phyloP scores from a whole-genome alignment of 495 filamentous ascomycete genomes.

The Aspergillus mulundensis region DNA sequence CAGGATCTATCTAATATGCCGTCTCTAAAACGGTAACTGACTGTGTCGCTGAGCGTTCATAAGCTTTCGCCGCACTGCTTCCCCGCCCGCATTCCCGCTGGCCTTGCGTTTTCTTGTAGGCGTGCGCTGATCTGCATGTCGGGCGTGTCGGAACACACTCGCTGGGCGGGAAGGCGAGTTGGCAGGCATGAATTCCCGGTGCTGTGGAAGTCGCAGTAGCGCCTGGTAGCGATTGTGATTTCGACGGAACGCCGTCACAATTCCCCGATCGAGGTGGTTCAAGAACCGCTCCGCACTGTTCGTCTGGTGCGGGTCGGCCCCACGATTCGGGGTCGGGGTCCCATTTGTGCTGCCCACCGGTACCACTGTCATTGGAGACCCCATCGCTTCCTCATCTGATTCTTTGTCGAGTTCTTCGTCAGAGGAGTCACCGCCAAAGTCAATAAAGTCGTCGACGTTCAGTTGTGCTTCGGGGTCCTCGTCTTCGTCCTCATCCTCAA shows the following conservation, averaged over 20 bases:
- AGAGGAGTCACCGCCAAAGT: constrained; percentile 59
- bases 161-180: constrained; percentile 43
- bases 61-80: constrained; percentile 46
- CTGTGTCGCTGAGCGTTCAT: constrained; percentile 43
- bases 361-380: constrained; percentile 34
- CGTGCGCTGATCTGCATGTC: constrained; percentile 41
- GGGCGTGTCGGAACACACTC: constrained; percentile 45
- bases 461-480: constrained; percentile 63
- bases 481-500: constrained; percentile 55
- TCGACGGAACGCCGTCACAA: constrained; percentile 73
- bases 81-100: constrained; percentile 35
- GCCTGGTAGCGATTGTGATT: constrained; percentile 72
- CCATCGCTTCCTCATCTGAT: constrained; percentile 36
- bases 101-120: constrained; percentile 43
- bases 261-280: constrained; percentile 63
- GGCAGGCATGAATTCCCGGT: constrained; percentile 48
- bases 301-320: constrained; percentile 43
- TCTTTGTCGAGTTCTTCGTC: constrained; percentile 46
- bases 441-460: constrained; percentile 68
- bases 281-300: constrained; percentile 56
- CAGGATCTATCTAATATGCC: background rate
- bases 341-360: constrained; percentile 37
- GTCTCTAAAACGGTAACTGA: constrained; percentile 35
- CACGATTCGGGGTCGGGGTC: constrained; percentile 48
- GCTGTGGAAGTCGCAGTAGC: constrained; percentile 57